Base-by-base conservation (phyloP, 1,284 basidiomycete genomes). In the Cryptococcus maquisensis region DNA sequence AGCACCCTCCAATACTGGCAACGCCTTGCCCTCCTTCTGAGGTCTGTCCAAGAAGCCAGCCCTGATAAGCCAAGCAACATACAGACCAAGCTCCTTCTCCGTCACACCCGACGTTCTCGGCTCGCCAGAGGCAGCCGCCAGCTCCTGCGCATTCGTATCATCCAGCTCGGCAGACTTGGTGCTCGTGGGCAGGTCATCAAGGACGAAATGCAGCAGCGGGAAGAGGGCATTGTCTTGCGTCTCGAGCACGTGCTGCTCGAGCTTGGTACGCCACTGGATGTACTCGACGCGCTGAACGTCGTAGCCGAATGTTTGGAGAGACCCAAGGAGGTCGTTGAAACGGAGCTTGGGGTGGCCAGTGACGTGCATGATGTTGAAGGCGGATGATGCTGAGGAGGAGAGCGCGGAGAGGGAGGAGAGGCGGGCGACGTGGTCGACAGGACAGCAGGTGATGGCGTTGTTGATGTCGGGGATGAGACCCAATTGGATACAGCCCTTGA, bases 381-480 rank as follows among this genome's bases (percentile, higher is more conserved):
- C 42, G 9, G 66, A 48, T 23, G 66, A 43, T 4, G 70, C 20
- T 81, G 79, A 52, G 81, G 84, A 6, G 78, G 79, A 50, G 37
- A 79, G 65, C 1, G 86, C 84, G 1, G 92, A 88, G 18, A 90
- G 79, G 1, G 88, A 79, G 4, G 85, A 85, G 66, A 90, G 87
- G 3, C 85, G 82, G 1, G 96, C 94, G 58, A 99, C 95, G 71
- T 96, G 90, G 76, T 98, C 90, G 26, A 98, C 96, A 0, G 96
- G 96, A 18, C 94, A 90, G 89, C 98, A 95, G 78, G 98, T 98
- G 70, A 98, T 83, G 3, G 90, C 88, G 78, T 99, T 99, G 81
- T 97, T 92, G 76, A 99, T 98, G 72, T 99, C 90, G 1, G 96
- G 96, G 2, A 94, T 86, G 42, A 93, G 83, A 3, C 95, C 95